These are phyloP conservation scores for Cercospora janseana DNA, from an alignment of 2,329 filamentous ascomycete genomes.

Conservation along the genomic window DNA sequence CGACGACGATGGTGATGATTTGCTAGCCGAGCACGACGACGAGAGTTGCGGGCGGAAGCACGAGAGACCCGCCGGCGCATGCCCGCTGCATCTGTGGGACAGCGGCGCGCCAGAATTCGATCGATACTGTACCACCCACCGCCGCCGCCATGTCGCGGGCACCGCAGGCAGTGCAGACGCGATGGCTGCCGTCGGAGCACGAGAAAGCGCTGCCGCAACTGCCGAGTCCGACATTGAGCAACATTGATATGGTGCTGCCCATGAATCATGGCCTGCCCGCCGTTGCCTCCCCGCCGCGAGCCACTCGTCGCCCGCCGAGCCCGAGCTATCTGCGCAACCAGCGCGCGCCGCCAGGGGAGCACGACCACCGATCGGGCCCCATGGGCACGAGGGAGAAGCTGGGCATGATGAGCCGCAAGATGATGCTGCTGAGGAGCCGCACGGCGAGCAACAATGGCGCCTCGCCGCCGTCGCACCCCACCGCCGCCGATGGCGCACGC, in stretches of 20 bases:
- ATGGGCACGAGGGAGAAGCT: conserved; percentile 32
- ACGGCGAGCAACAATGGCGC: conserved; percentile 24
- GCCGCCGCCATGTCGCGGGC: conserved; percentile 13
- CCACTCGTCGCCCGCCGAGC: conserved; percentile 30
- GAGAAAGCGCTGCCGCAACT: conserved; percentile 45
- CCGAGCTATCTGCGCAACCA: conserved; percentile 31
- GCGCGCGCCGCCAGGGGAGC: conserved; percentile 9
- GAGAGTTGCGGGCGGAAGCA: no score
- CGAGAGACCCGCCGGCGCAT: no score
- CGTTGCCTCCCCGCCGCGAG: conserved; percentile 26
- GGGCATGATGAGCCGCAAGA: conserved; percentile 35
- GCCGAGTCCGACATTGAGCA: conserved; percentile 81
- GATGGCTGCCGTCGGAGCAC: conserved; percentile 10
- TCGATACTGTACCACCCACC: no score
- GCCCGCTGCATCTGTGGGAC: no score
- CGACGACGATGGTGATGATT: no score
- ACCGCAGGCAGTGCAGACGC: conserved; percentile 19
- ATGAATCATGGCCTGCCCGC: conserved; percentile 45
- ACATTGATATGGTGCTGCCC: conserved; percentile 91
- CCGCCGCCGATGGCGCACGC: conserved; percentile 22
- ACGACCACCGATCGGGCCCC: conserved; percentile 6
- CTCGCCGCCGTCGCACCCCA: conserved; percentile 14
- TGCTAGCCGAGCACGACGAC: no score
- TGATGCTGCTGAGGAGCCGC: conserved; percentile 35
- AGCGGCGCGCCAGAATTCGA: no score